Base-by-base conservation (phyloP, 2,329 filamentous ascomycete species). In the Fusarium sp. region DNA sequence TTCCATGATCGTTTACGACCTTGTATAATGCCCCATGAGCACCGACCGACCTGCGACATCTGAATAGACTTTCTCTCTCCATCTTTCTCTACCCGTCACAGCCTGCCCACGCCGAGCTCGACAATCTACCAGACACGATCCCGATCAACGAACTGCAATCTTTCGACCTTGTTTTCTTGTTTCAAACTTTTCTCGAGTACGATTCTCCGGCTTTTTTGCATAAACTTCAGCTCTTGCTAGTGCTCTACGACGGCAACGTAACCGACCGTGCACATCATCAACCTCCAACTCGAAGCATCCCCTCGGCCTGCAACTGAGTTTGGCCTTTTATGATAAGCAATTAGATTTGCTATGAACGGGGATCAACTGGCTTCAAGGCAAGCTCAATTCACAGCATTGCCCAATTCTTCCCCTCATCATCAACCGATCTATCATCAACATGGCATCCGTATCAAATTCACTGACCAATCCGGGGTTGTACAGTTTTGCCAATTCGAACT, bases 401-500 rank as follows among this genome's bases (percentile, higher is more conserved):
- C 42, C 52, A 60, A 55, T 42, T n/a, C 38, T 68, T 38, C 44
- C 33, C 45, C 47, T 49, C 60, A 59, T 31, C 42, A 63, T 44
- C 61, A 73, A 66, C 69, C 67, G 57, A 69, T 63, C 64, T 54
- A 48, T 39, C 51, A 51, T 48, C 54, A 61, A 44, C 58, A 63
- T 70, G 71, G 26, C 59, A 64, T 66, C 39, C 67, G 58, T 48
- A 26, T 31, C n/a, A 60, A 60, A 70, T 76, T 76, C 66, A 80
- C 84, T 87, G 78, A 88, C 74, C 69, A 65, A 63, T 75, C 57
- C 63, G 44, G 67, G 77, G 59, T 76, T 66, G 66, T 66, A 74
- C 80, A 91, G 90, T 86, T 90, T 90, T 89, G 89, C 88, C 85
- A 87, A 89, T 85, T 85, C 87, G 85, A 90, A 87, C 86, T 86